Conservation (phyloP, 139 green algal species). For the Chloropicon primus region DNA sequence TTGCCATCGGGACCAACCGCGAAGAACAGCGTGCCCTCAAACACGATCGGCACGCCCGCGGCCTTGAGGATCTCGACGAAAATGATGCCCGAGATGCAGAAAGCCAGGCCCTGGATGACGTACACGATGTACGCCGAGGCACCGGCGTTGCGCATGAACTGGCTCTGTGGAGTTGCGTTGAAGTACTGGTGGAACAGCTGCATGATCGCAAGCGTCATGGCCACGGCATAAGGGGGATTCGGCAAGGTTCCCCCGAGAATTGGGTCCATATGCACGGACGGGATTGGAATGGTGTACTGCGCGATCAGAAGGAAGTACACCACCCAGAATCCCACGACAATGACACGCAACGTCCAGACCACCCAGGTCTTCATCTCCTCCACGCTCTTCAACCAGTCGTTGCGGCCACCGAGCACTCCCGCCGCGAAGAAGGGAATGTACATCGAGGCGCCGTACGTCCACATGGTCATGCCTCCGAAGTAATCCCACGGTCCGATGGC, state of each 20-base stretch:
- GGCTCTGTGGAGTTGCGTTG: neutral
- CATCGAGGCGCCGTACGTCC: neutral
- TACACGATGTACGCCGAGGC: neutral
- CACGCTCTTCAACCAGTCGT: neutral
- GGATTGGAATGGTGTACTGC: neutral
- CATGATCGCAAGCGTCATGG: neutral
- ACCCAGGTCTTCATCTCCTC: neutral
- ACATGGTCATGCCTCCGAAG: neutral
- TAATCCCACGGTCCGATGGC: neutral
- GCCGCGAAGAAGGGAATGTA: neutral
- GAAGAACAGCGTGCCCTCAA: neutral
- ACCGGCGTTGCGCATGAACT: neutral
- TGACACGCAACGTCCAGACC: neutral
- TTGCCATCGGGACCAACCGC: neutral
- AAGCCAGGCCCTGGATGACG: neutral
- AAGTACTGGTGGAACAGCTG: neutral
- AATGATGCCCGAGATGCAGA: neutral
- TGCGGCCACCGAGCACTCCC: neutral
- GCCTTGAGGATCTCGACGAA: neutral
- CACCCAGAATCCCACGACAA: neutral
- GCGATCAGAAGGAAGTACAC: neutral
- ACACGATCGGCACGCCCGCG: neutral
- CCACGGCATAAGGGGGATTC: neutral
- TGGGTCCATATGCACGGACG: neutral
- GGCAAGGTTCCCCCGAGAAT: neutral